Evolutionary conservation across 805 yeast genomes (phyloP), one percentile per base, ranked within the genome.

Genomic region (Yarrowia keelungensis): DNA sequence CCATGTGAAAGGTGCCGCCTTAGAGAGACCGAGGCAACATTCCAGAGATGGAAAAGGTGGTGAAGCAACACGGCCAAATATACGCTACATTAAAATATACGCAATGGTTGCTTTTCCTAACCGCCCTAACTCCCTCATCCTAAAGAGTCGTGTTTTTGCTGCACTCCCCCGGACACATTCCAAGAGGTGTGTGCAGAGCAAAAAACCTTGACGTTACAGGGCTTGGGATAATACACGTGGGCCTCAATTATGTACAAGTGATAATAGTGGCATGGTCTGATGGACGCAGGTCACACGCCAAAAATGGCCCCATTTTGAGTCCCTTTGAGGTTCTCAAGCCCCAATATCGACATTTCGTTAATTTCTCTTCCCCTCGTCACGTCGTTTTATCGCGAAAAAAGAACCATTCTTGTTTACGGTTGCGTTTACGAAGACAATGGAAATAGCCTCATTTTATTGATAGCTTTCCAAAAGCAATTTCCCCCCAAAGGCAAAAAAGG

Each of bases 201-300:
- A 47, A 9, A 19, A 51, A 36, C 43, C 42, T 50, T 9, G 41
- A 50, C 41, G 42, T 41, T 50, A 35, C n/a, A 26, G 53, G 19
- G 36, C 22, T n/a, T 50, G 41, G 56, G 56, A 50, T 10, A 46
- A 50, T 50, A 50, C 56, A 50, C 56, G 56, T 50, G 56, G 51
- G 26, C 35, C 8, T 35, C 4, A 22, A 8, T 26, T 8, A 26
- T 3, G 35, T n/a, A 47, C 32, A 3, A 3, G 7, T 26, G 32
- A 5, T 26, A 5, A 26, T 26, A 26, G 10, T 47, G 8, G 51
- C 16, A 14, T 47, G 51, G 36, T 16, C 51, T 14, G 36, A 22
- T 26, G 32, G 32, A 5, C 4, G 32, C 32, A 26, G 32, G 32
- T 26, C 32, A 46, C n/a, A 46, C 50, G 10, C 51, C 51, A 32